Conservation (phyloP, 371 early-diverging fungal species). For the Apophysomyces elegans region DNA sequence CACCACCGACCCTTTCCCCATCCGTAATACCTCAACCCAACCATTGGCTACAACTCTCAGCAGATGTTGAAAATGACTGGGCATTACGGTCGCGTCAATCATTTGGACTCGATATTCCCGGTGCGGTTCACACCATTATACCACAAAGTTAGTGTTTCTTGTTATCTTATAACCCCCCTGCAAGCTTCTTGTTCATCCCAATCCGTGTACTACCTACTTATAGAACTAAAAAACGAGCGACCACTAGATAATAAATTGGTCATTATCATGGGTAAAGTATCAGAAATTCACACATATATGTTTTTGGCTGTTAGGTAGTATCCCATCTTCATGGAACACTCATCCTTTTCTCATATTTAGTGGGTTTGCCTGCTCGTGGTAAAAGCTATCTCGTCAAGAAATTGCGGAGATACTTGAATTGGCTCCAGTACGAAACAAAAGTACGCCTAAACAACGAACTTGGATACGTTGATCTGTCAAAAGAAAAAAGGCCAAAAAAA, state of each 20-base stretch:
- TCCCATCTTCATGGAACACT: neutral
- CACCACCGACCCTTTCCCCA: neutral
- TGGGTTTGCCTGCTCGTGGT: constrained; percentile 88
- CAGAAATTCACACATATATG: neutral
- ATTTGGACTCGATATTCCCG: constrained; percentile 35
- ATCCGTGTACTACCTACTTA: neutral
- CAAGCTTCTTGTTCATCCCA: neutral
- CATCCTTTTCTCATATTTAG: constrained; percentile 30
- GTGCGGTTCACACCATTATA: constrained; percentile 30
- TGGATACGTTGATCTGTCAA: neutral
- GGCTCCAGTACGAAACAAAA: constrained; percentile 71
- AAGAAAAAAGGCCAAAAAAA: too few relatives aligned
- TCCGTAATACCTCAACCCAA: neutral
- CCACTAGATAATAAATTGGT: constrained; percentile 58
- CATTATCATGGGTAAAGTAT: constrained; percentile 65
- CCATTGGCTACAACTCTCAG: constrained; percentile 19
- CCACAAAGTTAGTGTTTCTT: constrained; percentile 22
- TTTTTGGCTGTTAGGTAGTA: neutral
- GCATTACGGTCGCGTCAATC: constrained; percentile 16
- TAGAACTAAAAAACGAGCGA: constrained; percentile 38
- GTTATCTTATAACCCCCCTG: too few relatives aligned
- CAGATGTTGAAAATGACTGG: constrained; percentile 17
- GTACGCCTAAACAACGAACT: constrained; percentile 30
- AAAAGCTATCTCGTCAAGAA: constrained; percentile 91
- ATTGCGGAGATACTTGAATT: constrained; percentile 74